A percentile compares a stretch with the other conserved stretches of the same genome.
Evolutionary conservation across 352 stramenopile genomes (phyloP).

Genomic region (Globisporangium paddicum): DNA sequence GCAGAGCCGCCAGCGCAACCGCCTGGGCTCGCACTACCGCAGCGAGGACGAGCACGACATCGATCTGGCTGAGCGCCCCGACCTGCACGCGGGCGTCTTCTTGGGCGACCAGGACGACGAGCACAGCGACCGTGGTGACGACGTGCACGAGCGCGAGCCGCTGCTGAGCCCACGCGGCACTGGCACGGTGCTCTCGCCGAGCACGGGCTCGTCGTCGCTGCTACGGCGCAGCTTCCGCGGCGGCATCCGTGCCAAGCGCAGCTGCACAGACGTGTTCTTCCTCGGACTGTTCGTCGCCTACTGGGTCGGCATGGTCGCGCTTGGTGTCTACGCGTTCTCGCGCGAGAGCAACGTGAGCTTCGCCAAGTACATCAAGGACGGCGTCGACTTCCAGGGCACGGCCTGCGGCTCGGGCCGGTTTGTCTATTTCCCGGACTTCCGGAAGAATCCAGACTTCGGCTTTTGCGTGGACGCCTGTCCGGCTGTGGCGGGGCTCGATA

Average conservation of each 20-base stretch:
- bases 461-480: conserved; percentile 68
- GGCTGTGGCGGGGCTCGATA: conserved; percentile 22
- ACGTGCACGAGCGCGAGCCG: conserved; percentile 30
- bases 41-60: conserved; percentile 11
- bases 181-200: conserved; percentile 34
- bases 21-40: conserved; percentile 6
- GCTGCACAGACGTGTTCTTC: conserved; percentile 56
- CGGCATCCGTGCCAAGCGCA: conserved; percentile 32
- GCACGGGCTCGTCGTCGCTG: conserved; percentile 33
- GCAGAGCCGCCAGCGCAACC: background rate
- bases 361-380: conserved; percentile 73
- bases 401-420: conserved; percentile 42
- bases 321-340: conserved; percentile 63
- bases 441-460: conserved; percentile 70
- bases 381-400: conserved; percentile 69
- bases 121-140: conserved; percentile 15
- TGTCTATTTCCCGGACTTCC: conserved; percentile 75
- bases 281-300: conserved; percentile 54
- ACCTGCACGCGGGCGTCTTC: conserved; percentile 1
- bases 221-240: conserved; percentile 40
- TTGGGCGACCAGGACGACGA: background rate
- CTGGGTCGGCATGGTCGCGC: conserved; percentile 73
- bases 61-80: background rate
- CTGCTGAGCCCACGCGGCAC: conserved; percentile 25
- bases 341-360: conserved; percentile 61